Evolutionary conservation across 306 rosid species (phyloP), one percentile per base, ranked within the genome.

Genomic region (Lathyrus aphaca): DNA sequence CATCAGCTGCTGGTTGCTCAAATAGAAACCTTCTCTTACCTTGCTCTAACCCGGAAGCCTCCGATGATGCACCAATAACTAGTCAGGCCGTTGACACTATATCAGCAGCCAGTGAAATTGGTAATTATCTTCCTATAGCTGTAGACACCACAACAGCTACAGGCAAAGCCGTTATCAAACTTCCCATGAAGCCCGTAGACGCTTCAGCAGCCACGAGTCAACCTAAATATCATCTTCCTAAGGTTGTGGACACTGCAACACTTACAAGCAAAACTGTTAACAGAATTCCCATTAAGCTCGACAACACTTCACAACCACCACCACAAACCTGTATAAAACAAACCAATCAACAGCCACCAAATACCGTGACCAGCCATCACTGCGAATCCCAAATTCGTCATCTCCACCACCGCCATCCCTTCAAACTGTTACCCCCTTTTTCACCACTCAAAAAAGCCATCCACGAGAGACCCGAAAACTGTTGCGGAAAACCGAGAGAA

Each of bases 1-100:
- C 71, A 57, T 49, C 60, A 21, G 13, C 64, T 18, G 62, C 82
- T 5, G 74, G 81, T 46, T 66, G 79, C 77, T 82, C 83, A 21
- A 77, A 54, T 60, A 38, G 5, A 11, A 56, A 35, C 57, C 51
- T 71, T 10, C 43, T 53, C 30, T 16, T 32, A 27, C 45, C 75
- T 48, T 29, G 75, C 74, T 44, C 83, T 29, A 74, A 77, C 49
- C 29, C 66, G 1, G 76, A 53, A 74, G 69, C 45, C 64, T 58
- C 45, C 29, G 23, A 51, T 49, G 61, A 17, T 32, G 17, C 56
- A 7, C 35, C 54, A 5, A 25, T 15, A 67, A 49, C 40, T 29
- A 49, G 57, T 62, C 68, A 72, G 59, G 68, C 44, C 30, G 3
- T 58, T 4, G 70, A 57, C 48, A 46, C 78, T 30, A 17, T 45